phyloP scores from a whole-genome alignment of 2,329 filamentous ascomycete species.

The Hirsutella rhossiliensis region DNA sequence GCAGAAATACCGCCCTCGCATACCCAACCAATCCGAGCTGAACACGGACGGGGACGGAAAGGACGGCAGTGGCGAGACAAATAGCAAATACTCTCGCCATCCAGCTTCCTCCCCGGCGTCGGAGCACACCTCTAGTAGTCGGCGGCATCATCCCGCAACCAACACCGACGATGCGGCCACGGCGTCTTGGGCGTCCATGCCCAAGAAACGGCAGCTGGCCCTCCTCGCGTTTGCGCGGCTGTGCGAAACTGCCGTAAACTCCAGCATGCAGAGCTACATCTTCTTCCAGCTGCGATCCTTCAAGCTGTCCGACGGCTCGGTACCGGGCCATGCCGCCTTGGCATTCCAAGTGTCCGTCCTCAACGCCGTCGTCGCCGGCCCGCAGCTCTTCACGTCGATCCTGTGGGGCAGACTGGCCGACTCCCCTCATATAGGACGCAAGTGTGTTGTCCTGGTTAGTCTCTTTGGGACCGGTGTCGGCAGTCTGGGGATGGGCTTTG shows the following conservation, averaged over 20 bases:
- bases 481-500: constrained; percentile 49
- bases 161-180: constrained; percentile 10
- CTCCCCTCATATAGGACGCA: constrained; percentile 54
- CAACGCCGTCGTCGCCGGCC: constrained; percentile 67
- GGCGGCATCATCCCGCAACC: no score
- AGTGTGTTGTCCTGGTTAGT: constrained; percentile 67
- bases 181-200: constrained; percentile 54
- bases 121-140: no score
- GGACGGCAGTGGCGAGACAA: no score
- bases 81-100: no score
- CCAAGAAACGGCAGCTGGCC: constrained; percentile 63
- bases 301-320: constrained; percentile 31
- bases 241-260: constrained; percentile 73
- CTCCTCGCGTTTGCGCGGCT: constrained; percentile 69
- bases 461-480: constrained; percentile 48
- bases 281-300: constrained; percentile 85
- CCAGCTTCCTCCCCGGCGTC: no score
- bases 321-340: constrained; percentile 40
- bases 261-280: constrained; percentile 65
- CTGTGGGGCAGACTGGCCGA: constrained; percentile 66
- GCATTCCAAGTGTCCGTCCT: constrained; percentile 67
- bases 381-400: constrained; percentile 74
- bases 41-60: no score
- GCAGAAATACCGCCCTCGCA: no score
- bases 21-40: no score